A percentile compares a stretch with the other conserved stretches of the same genome.
These are phyloP conservation scores for Serpula lacrymans DNA, from an alignment of 768 basidiomycete species.

Conservation along the genomic window DNA sequence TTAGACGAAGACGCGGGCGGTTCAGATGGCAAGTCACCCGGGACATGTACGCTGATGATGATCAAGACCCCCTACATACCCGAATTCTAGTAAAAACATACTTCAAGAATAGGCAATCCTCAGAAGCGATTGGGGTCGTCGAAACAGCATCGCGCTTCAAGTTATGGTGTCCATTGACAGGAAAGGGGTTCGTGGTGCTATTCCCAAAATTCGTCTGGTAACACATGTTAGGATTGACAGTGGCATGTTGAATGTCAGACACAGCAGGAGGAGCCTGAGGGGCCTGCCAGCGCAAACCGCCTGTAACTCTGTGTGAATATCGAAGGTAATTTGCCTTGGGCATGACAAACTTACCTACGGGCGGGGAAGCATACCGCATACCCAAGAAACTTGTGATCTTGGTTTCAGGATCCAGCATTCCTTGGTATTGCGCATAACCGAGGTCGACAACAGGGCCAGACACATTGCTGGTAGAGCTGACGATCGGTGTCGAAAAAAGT, in stretches of 20 bases:
- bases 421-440: constrained; percentile 45
- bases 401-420: constrained; percentile 30
- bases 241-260: constrained; percentile 3
- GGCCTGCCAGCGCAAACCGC: constrained; percentile 31
- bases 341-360: constrained; percentile 3
- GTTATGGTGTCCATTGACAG: background rate
- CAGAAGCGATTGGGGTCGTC: constrained; percentile 8
- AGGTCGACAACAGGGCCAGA: constrained; percentile 32
- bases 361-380: constrained; percentile 7
- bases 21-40: constrained; percentile 18
- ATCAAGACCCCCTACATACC: background rate
- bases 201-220: constrained; percentile 6
- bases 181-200: constrained; percentile 10
- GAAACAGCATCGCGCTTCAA: background rate
- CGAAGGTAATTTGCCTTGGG: background rate
- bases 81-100: constrained; percentile 3
- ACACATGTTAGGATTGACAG: background rate
- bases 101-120: constrained; percentile 29
- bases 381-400: constrained; percentile 35
- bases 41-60: background rate
- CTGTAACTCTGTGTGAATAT: constrained; percentile 11
- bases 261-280: constrained; percentile 18
- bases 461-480: background rate
- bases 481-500: background rate
- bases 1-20: background rate